Conservation (phyloP, 2,329 filamentous ascomycete genomes). For the Nothopassalora personata region DNA sequence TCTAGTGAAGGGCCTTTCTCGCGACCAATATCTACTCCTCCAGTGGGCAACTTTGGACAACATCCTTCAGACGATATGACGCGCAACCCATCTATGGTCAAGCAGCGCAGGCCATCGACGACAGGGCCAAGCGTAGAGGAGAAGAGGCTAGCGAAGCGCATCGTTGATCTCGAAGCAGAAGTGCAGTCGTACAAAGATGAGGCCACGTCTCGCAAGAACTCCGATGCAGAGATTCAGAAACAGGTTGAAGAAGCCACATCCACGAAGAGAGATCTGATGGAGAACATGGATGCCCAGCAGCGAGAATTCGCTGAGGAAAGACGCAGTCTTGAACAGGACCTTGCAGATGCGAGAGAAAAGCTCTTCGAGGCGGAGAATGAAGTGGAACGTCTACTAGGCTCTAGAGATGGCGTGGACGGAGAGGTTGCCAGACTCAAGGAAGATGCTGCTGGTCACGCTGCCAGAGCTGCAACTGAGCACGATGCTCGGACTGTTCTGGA, state of each 20-base stretch:
- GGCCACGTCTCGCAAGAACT: conserved; percentile 47
- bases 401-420: conserved; percentile 71
- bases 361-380: conserved; percentile 90
- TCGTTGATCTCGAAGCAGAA: conserved; percentile 70
- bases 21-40: conserved; percentile 19
- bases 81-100: conserved; percentile 21
- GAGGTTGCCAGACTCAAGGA: conserved; percentile 61
- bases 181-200: conserved; percentile 71
- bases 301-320: conserved; percentile 82
- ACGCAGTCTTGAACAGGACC: conserved; percentile 74
- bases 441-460: conserved; percentile 53
- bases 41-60: conserved; percentile 10
- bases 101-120: conserved; percentile 53
- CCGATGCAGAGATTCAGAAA: conserved; percentile 57
- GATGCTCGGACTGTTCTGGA: conserved; percentile 59
- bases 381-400: conserved; percentile 76
- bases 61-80: conserved; percentile 22
- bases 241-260: conserved; percentile 81
- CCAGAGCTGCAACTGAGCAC: conserved; percentile 57
- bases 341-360: conserved; percentile 67
- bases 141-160: conserved; percentile 55
- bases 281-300: conserved; percentile 89
- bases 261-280: conserved; percentile 87
- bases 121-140: conserved; percentile 59
- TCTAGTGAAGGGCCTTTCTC: conserved; percentile 21